Evolutionary conservation across 257 asterid genomes (phyloP), one percentile per base, ranked within the genome.

Genomic region (Solanum piurae): DNA sequence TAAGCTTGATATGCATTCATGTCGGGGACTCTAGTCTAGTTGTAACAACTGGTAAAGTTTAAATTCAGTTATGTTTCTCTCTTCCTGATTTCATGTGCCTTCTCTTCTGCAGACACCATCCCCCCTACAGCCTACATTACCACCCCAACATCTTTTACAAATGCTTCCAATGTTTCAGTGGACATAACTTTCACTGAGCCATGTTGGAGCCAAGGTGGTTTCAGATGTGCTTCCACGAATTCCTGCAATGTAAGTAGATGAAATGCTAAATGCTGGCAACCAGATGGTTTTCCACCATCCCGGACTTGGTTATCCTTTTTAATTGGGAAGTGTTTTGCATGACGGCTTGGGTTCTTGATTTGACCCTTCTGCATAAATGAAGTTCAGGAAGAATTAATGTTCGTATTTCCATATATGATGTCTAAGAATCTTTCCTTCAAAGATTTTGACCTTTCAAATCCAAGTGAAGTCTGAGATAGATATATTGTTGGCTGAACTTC

Each of bases 181-280:
- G 91, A 93, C 89, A 91, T 97, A 74, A 88, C 96, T 14, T 95
- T 97, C 93, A 95, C 91, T 80, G 97, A 97, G 85, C 93, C 93
- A 29, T 97, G 99, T 86, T 86, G 83, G 37, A 95, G 94, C 38
- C 92, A 90, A 42, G 97, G 93, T 68, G 98, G 98, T 92, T 97
- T 97, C 86, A 73, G 88, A 68, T 97, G 99, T 87, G 73, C 98
- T 34, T 92, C 98, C 2, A 88, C 90, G 83, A 93, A 92, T 92
- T 87, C 93, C 92, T 96, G 99, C 94, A 96, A 94, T 83, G 99
- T 96, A 96, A 96, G 99, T 94, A 88, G 79, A 90, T 85, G 88
- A 87, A 85, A 90, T 44, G 88, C 93, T 90, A 69, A 74, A 82
- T 82, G 12, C 85, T 84, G 83, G 18, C 85, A 72, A 49, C 75